Base-by-base conservation (phyloP, 108 stramenopile genomes). In the Epipyxis sp. region DNA sequence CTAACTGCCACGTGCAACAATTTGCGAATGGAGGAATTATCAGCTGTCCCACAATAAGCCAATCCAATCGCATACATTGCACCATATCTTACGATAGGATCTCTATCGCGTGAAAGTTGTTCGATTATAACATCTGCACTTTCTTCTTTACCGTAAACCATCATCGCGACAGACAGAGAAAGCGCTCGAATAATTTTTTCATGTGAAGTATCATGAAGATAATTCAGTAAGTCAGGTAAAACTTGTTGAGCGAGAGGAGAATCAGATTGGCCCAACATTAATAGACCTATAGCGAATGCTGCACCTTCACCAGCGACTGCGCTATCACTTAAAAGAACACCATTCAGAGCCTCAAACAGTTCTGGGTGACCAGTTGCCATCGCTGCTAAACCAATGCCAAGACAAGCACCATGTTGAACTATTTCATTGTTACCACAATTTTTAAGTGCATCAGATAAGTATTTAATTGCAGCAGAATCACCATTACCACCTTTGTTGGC, bases 161-260 rank as follows among this genome's bases (percentile, higher is more conserved):
- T 93, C 25, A 99, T 85, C 10, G 97, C 96, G 35, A 99, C 72
- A 54, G 94, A 94, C 85, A 99, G 88, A 69, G 95, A 90, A 71
- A 97, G 88, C 10, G 95, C 97, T 29, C 98, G 94, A 82, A 96
- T 96, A 79, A 97, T 98, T 84, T 99, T 99, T 84, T 99, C 98
- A 87, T 98, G 97, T 25, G 90, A 88, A 1, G 98, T 98, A 81
- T 96, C 96, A 40, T 94, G 90, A 20, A 95, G 94, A 71, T 97
- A 97, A 69, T 90, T 91, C 69, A 95, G 91, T 71, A 99, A 86
- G 65, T 96, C 94, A 42, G 88, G 83, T 16, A 97, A 85, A 29
- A 92, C 86, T 72, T 89, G 78, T 79, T 91, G 87, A 76, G 83
- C 69, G 35, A 80, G 69, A 40, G 46, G 74, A 13, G 82, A 59